Percentiles rank a stretch among this genome's conserved stretches.
Evolutionary conservation across 2,329 filamentous ascomycete species (phyloP).

Genomic region (Xylaria sp.): DNA sequence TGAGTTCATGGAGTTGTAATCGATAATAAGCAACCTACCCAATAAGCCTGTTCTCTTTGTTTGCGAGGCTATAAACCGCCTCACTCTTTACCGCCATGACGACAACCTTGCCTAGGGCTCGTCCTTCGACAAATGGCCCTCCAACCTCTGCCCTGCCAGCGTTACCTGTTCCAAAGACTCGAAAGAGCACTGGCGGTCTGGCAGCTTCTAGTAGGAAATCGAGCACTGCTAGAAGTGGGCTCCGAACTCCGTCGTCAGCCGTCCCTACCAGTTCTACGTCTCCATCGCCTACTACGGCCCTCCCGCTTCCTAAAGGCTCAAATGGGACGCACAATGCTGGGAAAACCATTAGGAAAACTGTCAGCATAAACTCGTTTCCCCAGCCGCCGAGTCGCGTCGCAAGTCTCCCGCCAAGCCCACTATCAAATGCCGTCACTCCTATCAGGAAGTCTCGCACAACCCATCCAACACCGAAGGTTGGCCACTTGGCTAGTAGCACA

Average conservation of each 20-base stretch:
- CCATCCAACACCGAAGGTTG: slow-evolving; percentile 54
- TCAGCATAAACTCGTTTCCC: slow-evolving; percentile 93
- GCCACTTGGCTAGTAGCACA: slow-evolving; percentile 54
- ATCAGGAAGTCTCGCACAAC: slow-evolving; percentile 58
- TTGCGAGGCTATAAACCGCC: slow-evolving; percentile 15
- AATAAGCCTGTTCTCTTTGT: slow-evolving; percentile 7
- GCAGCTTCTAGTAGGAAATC: slow-evolving; percentile 47
- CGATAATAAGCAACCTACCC: slow-evolving; percentile 9
- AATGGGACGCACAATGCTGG: slow-evolving; percentile 61
- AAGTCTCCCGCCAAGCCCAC: slow-evolving; percentile 65
- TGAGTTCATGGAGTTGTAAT: slow-evolving; percentile 11
- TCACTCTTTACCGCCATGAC: slow-evolving; percentile 47
- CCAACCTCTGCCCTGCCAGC: slow-evolving; percentile 74
- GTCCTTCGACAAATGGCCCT: slow-evolving; percentile 70
- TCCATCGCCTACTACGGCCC: slow-evolving; percentile 54
- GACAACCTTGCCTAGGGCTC: slow-evolving; percentile 67
- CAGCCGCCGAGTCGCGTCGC: slow-evolving; percentile 75
- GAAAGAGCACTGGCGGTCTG: slow-evolving; percentile 63
- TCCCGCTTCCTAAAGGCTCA: slow-evolving; percentile 59
- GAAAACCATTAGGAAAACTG: slow-evolving; percentile 79
- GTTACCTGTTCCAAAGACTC: slow-evolving; percentile 71
- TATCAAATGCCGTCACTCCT: slow-evolving; percentile 50
- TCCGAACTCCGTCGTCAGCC: slow-evolving; percentile 62
- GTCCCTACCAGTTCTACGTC: slow-evolving; percentile 49
- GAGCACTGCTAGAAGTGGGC: slow-evolving; percentile 57